Conservation (phyloP, 2,329 filamentous ascomycete species). For the Lachnellula arida region DNA sequence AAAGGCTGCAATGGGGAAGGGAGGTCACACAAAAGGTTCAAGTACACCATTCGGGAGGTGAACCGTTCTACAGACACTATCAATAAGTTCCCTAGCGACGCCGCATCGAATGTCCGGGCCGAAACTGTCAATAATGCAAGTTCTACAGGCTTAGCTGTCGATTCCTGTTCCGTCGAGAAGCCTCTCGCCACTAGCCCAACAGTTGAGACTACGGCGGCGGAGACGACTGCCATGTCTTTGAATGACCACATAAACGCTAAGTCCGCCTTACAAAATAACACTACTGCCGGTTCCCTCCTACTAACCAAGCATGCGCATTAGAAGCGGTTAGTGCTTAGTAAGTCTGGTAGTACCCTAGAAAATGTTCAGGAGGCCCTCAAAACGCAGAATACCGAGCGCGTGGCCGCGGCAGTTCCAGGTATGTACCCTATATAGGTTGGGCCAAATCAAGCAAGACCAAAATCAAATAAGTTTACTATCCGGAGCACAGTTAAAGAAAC, state of each 20-base stretch:
- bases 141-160: not conserved
- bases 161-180: not conserved
- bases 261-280: not conserved
- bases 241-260: not conserved
- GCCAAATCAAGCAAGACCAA: too few relatives aligned
- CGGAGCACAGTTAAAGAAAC: too few relatives aligned
- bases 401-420: too few relatives aligned
- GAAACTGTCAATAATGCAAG: not conserved
- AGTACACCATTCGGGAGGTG: too few relatives aligned
- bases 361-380: too few relatives aligned
- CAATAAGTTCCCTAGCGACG: too few relatives aligned
- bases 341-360: not conserved
- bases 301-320: not conserved
- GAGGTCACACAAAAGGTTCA: too few relatives aligned
- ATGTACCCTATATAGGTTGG: too few relatives aligned
- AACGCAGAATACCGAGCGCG: too few relatives aligned
- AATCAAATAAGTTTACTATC: too few relatives aligned
- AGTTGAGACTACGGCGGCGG: not conserved
- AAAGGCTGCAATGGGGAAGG: not conserved
- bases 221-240: not conserved
- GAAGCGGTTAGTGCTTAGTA: not conserved
- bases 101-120: not conserved
- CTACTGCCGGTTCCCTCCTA: not conserved
- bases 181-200: not conserved
- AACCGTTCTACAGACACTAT: not conserved